Evolutionary conservation across 106 monocot genomes (phyloP), one percentile per base, ranked within the genome.

Genomic region (Allium sativum): DNA sequence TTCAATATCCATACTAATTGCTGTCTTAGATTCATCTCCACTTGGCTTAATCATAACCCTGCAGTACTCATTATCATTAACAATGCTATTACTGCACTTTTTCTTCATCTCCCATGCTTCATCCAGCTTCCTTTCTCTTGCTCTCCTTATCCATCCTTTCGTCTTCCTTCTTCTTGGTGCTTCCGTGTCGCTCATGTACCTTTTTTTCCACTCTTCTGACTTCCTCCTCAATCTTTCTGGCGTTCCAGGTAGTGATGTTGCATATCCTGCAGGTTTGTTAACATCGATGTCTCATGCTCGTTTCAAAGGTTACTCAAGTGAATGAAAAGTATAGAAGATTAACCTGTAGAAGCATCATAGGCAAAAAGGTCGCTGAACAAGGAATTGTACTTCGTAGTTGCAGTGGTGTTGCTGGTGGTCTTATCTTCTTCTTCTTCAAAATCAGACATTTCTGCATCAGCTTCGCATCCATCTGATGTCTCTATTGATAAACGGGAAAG

Each of bases 1-100:
- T 18, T 68, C 56, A 61, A 73, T 73, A 18, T 78, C 72, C 78
- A 78, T 78, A 19, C 48, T 61, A 10, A 78, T 67, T 8, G 55
- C 8, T 8, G 8, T 12, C 12, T 47, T 8, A 41, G 9, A 50
- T 51, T 9, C 53, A 40, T 50, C 48, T 11, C 13, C 55, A 3
- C 56, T 64, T 15, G 68, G 57, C 56, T 58, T 22, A 21, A 78
- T 57, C 60, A 60, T 1, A 18, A 70, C 48, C 70, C 59, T 15
- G 22, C 59, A 70, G 42, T 70, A 48, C n/a, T 42, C 42, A n/a
- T n/a, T n/a, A n/a, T n/a, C n/a, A n/a, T n/a, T n/a, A n/a, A n/a
- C n/a, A n/a, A n/a, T n/a, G n/a, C n/a, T n/a, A n/a, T n/a, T n/a
- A n/a, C n/a, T n/a, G n/a, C n/a, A n/a, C n/a, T n/a, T n/a, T 5